Conservation (phyloP, 805 yeast genomes). For the Pichia insulana region DNA sequence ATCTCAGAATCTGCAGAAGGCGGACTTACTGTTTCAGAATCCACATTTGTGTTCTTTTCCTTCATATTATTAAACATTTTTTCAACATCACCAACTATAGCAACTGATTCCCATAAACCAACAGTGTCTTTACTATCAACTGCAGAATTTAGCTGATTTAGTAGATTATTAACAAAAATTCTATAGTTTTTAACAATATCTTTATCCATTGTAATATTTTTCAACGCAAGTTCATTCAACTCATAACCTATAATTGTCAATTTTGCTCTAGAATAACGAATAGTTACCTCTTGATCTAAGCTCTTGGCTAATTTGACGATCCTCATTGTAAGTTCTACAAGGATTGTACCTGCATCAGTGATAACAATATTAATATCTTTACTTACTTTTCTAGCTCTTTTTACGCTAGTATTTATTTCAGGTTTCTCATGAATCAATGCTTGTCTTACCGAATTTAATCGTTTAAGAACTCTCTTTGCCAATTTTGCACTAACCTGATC, state of each 20-base stretch:
- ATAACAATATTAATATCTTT: constrained; percentile 35
- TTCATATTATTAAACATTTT: constrained; percentile 59
- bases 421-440: constrained; percentile 35
- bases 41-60: constrained; percentile 7
- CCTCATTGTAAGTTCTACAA: constrained; percentile 37
- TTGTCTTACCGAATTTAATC: constrained; percentile 26
- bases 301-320: constrained; percentile 42
- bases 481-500: constrained; percentile 27
- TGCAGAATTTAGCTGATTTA: constrained; percentile 50
- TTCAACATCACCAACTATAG: constrained; percentile 61
- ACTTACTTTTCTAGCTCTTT: constrained; percentile 27
- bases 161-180: constrained; percentile 46
- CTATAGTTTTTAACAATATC: constrained; percentile 44
- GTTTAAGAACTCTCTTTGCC: constrained; percentile 43
- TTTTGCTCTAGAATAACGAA: constrained; percentile 57
- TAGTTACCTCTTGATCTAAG: constrained; percentile 43
- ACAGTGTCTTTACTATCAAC: constrained; percentile 45
- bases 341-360: constrained; percentile 43
- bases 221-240: constrained; percentile 30
- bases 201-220: constrained; percentile 25
- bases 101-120: constrained; percentile 57
- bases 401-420: constrained; percentile 34
- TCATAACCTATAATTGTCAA: constrained; percentile 58
- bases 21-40: background rate
- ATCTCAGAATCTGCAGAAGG: too few relatives aligned